Evolutionary conservation across 768 basidiomycete species (phyloP).

Genomic region (Rhodosporidiobolus sp.): DNA sequence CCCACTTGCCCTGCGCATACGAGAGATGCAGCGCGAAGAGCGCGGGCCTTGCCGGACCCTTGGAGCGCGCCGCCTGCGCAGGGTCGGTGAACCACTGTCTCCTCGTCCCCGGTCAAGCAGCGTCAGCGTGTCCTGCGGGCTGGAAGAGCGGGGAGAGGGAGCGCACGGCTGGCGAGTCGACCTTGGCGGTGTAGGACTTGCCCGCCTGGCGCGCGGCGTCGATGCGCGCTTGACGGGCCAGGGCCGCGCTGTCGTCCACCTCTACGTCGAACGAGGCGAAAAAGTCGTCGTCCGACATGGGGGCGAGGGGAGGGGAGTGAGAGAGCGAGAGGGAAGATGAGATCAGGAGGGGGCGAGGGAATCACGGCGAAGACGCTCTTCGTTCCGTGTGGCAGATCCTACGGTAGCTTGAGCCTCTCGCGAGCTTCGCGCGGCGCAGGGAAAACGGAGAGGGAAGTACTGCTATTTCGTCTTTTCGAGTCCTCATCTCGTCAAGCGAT

Average conservation of each 20-base stretch:
- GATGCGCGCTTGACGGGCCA: neutral
- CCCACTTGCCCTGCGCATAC: neutral
- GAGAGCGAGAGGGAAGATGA: too few relatives aligned
- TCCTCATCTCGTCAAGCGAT: neutral
- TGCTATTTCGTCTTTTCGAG: neutral
- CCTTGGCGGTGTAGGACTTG: constrained; percentile 8
- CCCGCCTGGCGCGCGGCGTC: neutral
- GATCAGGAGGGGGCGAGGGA: too few relatives aligned
- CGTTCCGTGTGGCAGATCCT: too few relatives aligned
- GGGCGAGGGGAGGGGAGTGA: too few relatives aligned
- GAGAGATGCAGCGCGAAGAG: constrained; percentile 1
- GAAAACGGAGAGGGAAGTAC: too few relatives aligned
- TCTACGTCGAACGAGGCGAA: constrained; percentile 7
- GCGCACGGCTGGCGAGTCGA: constrained; percentile 7
- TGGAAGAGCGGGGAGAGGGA: fast-evolving
- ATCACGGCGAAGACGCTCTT: too few relatives aligned
- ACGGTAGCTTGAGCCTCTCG: too few relatives aligned
- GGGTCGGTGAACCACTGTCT: constrained; percentile 22
- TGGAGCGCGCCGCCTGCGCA: neutral
- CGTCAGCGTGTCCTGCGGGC: too few relatives aligned
- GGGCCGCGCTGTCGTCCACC: neutral
- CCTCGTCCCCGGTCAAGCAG: too few relatives aligned
- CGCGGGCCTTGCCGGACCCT: constrained; percentile 1
- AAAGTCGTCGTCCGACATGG: neutral
- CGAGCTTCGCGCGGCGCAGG: too few relatives aligned